phyloP scores from a whole-genome alignment of 2,329 filamentous ascomycete species.

The Tolypocladium sp. region DNA sequence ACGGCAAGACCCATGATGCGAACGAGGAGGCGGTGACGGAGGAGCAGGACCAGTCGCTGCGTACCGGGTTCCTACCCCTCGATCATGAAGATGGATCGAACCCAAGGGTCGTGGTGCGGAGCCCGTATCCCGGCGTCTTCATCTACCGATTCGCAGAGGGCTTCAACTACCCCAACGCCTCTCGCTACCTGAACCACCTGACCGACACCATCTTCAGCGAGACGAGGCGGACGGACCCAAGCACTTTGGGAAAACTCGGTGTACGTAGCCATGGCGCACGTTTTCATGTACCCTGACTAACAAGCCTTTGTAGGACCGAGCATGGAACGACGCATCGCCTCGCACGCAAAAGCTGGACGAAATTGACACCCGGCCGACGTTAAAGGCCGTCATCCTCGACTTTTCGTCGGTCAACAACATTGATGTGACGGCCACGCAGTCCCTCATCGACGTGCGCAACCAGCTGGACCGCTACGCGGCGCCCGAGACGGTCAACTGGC shows the following conservation, averaged over 20 bases:
- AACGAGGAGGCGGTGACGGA: conserved; percentile 23
- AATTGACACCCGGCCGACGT: conserved; percentile 33
- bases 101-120: conserved; percentile 32
- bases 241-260: conserved; percentile 35
- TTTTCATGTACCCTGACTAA: conserved; percentile 3
- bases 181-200: conserved; percentile 40
- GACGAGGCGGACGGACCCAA: conserved; percentile 34
- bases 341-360: conserved; percentile 19
- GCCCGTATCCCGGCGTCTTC: conserved; percentile 43
- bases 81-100: conserved; percentile 43
- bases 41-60: conserved; percentile 34
- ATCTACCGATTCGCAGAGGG: conserved; percentile 46
- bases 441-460: conserved; percentile 43
- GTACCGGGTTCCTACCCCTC: conserved; percentile 36
- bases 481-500: conserved; percentile 36
- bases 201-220: conserved; percentile 34
- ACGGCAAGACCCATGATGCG: conserved; percentile 20
- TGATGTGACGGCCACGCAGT: conserved; percentile 46
- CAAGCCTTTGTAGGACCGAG: conserved; percentile 29
- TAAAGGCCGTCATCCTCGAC: conserved; percentile 48
- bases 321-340: conserved; percentile 47
- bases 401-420: conserved; percentile 46
- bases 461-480: conserved; percentile 42
- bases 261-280: conserved; percentile 20
- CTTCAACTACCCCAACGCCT: conserved; percentile 48